phyloP scores from a whole-genome alignment of 1,284 basidiomycete genomes.

The Xerocomus cyaneibrunnescens region DNA sequence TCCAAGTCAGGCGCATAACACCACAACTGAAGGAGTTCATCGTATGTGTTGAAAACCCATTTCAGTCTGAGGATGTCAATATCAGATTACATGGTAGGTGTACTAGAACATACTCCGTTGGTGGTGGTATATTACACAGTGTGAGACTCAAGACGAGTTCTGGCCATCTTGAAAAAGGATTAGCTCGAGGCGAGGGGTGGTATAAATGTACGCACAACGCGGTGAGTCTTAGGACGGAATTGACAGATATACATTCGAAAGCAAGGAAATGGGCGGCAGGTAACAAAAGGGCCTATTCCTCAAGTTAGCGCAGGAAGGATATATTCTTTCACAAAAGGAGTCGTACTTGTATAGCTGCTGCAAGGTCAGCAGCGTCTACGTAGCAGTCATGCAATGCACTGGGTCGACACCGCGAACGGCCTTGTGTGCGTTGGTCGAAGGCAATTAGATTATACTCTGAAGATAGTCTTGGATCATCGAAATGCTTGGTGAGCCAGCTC shows the following conservation, averaged over 20 bases:
- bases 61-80: slow-evolving; percentile 44
- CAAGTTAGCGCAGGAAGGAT: not conserved
- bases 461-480: slow-evolving; percentile 62
- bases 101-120: slow-evolving; percentile 54
- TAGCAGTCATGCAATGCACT: slow-evolving; percentile 64
- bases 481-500: slow-evolving; percentile 63
- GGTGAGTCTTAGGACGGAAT: slow-evolving; percentile 58
- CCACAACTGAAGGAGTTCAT: slow-evolving; percentile 63
- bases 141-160: slow-evolving; percentile 67
- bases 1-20: slow-evolving; percentile 66
- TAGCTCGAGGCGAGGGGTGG: slow-evolving; percentile 1
- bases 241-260: slow-evolving; percentile 54
- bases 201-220: slow-evolving; percentile 46
- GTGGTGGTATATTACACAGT: slow-evolving; percentile 65
- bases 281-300: slow-evolving; percentile 53
- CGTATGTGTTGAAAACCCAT: slow-evolving; percentile 56
- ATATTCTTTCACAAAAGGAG: not conserved
- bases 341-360: slow-evolving; percentile 59
- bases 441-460: slow-evolving; percentile 64
- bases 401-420: slow-evolving; percentile 55
- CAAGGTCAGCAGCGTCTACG: slow-evolving; percentile 74
- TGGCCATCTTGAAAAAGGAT: slow-evolving; percentile 54
- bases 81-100: not conserved
- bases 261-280: slow-evolving; percentile 69
- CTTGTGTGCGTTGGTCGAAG: slow-evolving; percentile 69